Conservation (phyloP, 2,329 filamentous ascomycete species). For the Neofusicoccum ribis region DNA sequence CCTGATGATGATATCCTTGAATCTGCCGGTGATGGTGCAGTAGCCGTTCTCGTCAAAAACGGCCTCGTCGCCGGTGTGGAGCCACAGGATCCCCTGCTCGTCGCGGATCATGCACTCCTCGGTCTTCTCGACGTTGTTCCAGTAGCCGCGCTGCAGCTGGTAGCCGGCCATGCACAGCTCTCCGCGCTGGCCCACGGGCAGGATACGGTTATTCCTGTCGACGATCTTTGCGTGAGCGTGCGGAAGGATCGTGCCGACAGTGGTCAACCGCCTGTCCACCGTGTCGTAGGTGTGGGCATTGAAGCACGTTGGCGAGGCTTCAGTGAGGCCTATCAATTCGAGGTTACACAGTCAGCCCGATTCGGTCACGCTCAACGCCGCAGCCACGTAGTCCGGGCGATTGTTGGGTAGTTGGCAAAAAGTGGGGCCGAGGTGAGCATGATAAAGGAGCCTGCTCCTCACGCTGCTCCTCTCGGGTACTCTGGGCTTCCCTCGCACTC, state of each 20-base stretch:
- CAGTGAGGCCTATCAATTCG: conserved; percentile 61
- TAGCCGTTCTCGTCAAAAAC: conserved; percentile 51
- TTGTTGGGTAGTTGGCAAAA: not conserved
- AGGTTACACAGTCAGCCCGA: not conserved
- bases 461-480: too few relatives aligned
- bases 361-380: not conserved
- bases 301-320: conserved; percentile 78
- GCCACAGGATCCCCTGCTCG: conserved; percentile 51
- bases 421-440: not conserved
- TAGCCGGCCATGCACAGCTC: conserved; percentile 80
- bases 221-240: conserved; percentile 76
- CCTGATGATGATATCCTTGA: conserved; percentile 79
- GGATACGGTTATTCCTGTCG: conserved; percentile 63
- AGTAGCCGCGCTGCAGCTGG: conserved; percentile 66
- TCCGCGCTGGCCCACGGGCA: conserved; percentile 67
- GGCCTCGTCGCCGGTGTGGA: conserved; percentile 43
- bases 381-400: not conserved
- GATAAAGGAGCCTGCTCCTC: not conserved
- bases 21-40: conserved; percentile 70
- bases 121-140: conserved; percentile 72
- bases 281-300: conserved; percentile 75
- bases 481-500: not conserved
- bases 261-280: conserved; percentile 65
- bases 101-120: conserved; percentile 70
- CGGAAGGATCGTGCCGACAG: conserved; percentile 74